phyloP scores from a whole-genome alignment of 495 filamentous ascomycete species.

The Xylaria scruposa region DNA sequence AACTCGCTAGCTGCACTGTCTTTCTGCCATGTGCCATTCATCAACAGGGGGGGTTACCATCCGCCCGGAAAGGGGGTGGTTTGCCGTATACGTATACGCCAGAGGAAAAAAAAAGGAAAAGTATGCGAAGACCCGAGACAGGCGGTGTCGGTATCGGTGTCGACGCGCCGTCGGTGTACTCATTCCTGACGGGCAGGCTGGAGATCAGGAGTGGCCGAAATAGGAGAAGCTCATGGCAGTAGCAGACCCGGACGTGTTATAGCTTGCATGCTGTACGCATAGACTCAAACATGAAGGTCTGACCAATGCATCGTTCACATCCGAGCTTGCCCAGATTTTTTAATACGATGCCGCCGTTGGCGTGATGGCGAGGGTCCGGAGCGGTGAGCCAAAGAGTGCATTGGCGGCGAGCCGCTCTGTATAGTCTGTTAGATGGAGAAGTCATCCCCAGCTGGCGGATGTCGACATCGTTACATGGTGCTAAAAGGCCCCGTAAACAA shows the following conservation, averaged over 20 bases:
- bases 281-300: conserved; percentile 13
- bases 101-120: not conserved
- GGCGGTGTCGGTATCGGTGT: conserved; percentile 20
- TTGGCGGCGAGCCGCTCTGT: conserved; percentile 22
- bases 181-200: conserved; percentile 8
- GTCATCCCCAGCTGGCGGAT: conserved; percentile 6
- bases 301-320: not conserved
- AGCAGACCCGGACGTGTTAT: not conserved
- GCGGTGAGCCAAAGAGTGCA: conserved; percentile 27
- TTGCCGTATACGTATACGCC: not conserved
- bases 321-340: conserved; percentile 16
- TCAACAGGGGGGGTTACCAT: not conserved
- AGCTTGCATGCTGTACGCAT: conserved; percentile 8
- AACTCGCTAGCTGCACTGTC: conserved; percentile 11
- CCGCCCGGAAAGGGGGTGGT: conserved; percentile 5
- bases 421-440: conserved; percentile 23
- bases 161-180: conserved; percentile 15
- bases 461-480: conserved; percentile 16
- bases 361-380: conserved; percentile 19
- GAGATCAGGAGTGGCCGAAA: conserved; percentile 4
- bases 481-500: conserved; percentile 27
- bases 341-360: conserved; percentile 26
- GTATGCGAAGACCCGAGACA: not conserved
- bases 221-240: conserved; percentile 14
- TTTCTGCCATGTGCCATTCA: conserved; percentile 16